Evolutionary conservation across 768 basidiomycete species (phyloP).

Genomic region (Candolleomyces efflorescens): DNA sequence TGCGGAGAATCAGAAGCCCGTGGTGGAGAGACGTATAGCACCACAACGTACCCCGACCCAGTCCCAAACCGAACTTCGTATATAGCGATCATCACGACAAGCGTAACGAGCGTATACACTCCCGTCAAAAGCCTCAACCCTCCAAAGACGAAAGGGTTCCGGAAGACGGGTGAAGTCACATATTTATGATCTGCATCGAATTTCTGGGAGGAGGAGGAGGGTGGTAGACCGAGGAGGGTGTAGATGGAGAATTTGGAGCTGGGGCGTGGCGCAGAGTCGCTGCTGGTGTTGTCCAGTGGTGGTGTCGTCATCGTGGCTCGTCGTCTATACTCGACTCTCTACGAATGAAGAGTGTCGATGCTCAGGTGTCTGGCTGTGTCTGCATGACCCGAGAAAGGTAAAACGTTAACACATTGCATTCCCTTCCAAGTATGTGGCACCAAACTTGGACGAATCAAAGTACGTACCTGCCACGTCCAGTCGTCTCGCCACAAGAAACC

Average conservation of each 20-base stretch:
- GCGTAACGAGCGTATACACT: not conserved
- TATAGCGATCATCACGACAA: not conserved
- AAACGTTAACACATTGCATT: too few species aligned
- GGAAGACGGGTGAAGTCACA: not conserved
- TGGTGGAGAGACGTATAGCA: not conserved
- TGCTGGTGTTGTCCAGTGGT: too few species aligned
- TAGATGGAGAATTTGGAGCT: not conserved
- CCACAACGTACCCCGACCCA: not conserved
- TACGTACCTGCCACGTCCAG: too few species aligned
- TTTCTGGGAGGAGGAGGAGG: not conserved
- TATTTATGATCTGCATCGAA: not conserved
- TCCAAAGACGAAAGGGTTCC: not conserved
- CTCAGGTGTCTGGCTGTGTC: too few species aligned
- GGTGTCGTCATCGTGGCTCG: too few species aligned
- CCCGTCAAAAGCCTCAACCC: not conserved
- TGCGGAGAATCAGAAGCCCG: constrained; percentile 14
- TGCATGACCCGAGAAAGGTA: too few species aligned
- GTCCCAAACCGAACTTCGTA: not conserved
- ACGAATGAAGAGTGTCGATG: too few species aligned
- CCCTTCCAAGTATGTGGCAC: too few species aligned
- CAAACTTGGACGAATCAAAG: too few species aligned
- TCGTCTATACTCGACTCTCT: too few species aligned
- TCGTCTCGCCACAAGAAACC: too few species aligned
- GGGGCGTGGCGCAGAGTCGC: too few species aligned
- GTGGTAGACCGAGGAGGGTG: not conserved